These are phyloP conservation scores for Sequoia sempervirens DNA, from an alignment of 75 land plant species.

Conservation along the genomic window DNA sequence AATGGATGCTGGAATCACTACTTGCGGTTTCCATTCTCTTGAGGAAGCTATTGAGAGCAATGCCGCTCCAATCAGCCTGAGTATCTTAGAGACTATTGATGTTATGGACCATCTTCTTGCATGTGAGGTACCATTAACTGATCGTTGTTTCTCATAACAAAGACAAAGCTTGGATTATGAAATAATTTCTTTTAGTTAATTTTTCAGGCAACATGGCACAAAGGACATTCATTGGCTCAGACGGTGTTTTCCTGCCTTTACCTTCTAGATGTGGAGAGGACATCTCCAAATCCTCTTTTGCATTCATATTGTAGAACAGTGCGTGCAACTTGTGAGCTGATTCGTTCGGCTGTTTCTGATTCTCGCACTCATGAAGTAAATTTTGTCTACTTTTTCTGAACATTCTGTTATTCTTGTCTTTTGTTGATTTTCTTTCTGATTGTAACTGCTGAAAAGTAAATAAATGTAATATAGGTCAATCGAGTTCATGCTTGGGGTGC, in stretches of 20 bases:
- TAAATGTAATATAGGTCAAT: neutral
- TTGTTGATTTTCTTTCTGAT: neutral
- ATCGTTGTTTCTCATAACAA: neutral
- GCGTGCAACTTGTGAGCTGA: slow-evolving; percentile 77
- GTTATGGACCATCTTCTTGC: slow-evolving; percentile 92
- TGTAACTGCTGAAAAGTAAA: neutral
- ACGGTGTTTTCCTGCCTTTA: slow-evolving; percentile 95
- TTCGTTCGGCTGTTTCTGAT: slow-evolving; percentile 69
- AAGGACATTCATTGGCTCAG: slow-evolving; percentile 88
- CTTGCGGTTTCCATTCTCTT: slow-evolving; percentile 60
- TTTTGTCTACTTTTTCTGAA: neutral
- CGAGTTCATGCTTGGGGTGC: neutral
- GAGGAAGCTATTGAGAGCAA: slow-evolving; percentile 92
- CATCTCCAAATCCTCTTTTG: slow-evolving; percentile 73
- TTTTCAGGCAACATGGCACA: slow-evolving; percentile 97
- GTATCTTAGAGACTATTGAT: slow-evolving; percentile 52
- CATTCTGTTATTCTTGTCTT: neutral
- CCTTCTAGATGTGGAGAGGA: slow-evolving; percentile 68
- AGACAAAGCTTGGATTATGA: neutral
- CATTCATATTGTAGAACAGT: slow-evolving; percentile 85
- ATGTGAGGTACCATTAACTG: slow-evolving; percentile 70
- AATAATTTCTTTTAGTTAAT: neutral
- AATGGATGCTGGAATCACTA: slow-evolving; percentile 96
- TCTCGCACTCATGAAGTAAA: slow-evolving; percentile 95
- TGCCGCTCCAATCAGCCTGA: slow-evolving; percentile 82